Conservation (phyloP, 179 eudicot species). For the Nepenthes alata region DNA sequence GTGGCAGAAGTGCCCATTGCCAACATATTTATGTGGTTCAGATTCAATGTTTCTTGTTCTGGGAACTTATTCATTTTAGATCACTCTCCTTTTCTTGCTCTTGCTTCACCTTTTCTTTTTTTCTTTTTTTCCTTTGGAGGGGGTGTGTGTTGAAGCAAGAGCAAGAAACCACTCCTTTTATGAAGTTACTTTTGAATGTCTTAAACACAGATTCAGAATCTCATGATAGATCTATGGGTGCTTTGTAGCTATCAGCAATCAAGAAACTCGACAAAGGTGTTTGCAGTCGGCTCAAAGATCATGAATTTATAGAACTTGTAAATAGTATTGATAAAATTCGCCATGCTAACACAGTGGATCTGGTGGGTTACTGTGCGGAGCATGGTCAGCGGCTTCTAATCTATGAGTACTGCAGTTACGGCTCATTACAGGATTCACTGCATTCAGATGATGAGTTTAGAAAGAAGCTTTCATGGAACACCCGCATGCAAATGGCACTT, state of each 20-base stretch:
- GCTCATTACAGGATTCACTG: slow-evolving; percentile 53
- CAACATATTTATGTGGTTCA: too few species aligned
- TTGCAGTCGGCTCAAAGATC: slow-evolving; percentile 42
- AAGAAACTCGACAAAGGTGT: slow-evolving; percentile 51
- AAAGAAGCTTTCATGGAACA: slow-evolving; percentile 47
- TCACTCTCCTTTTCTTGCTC: too few species aligned
- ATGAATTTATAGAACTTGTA: slow-evolving; percentile 52
- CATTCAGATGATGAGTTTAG: slow-evolving; percentile 58
- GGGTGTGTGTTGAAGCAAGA: too few species aligned
- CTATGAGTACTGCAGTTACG: slow-evolving; percentile 52
- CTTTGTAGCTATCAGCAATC: slow-evolving; percentile 40
- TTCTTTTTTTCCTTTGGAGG: too few species aligned
- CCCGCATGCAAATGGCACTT: slow-evolving; percentile 59
- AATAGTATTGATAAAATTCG: slow-evolving; percentile 43
- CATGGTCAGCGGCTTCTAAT: slow-evolving; percentile 56
- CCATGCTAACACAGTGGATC: slow-evolving; percentile 58
- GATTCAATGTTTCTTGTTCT: too few species aligned
- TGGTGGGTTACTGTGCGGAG: slow-evolving; percentile 66
- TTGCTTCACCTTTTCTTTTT: too few species aligned
- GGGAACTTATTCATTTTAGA: too few species aligned
- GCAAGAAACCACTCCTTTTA: neutral
- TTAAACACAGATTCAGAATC: neutral
- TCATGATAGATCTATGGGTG: slow-evolving; percentile 9
- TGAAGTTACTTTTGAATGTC: neutral
- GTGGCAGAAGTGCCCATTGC: too few species aligned